phyloP scores from a whole-genome alignment of 208 protist genomes.

The Angomonas deanei region DNA sequence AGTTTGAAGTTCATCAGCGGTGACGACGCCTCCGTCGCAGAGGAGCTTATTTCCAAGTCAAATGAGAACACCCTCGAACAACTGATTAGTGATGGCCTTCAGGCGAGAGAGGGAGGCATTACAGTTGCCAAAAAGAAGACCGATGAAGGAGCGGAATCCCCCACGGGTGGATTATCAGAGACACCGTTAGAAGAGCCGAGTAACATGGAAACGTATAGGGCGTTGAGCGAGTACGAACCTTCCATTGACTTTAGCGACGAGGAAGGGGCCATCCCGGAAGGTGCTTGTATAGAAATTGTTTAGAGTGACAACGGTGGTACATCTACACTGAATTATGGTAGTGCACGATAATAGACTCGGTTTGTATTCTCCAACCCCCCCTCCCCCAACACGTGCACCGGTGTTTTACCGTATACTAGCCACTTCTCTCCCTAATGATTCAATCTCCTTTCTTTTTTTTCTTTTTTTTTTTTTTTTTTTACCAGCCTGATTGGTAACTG shows the following conservation, averaged over 20 bases:
- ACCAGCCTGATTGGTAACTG: neutral
- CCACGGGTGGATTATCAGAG: neutral
- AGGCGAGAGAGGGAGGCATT: neutral
- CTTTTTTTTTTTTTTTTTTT: constrained; percentile 5
- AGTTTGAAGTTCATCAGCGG: constrained; percentile 14
- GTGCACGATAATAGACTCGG: too few species aligned
- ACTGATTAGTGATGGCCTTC: neutral
- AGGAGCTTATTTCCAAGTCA: neutral
- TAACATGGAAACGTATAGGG: constrained; percentile 11
- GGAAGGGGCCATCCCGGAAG: constrained; percentile 15
- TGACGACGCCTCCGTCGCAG: neutral
- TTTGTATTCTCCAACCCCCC: too few species aligned
- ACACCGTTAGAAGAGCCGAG: neutral
- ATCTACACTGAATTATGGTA: too few species aligned
- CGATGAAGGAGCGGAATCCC: neutral
- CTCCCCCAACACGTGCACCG: too few species aligned
- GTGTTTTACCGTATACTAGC: too few species aligned
- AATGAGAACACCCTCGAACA: neutral
- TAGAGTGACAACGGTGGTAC: neutral
- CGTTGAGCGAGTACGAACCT: constrained; percentile 45
- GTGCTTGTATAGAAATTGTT: constrained; percentile 39
- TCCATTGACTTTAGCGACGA: constrained; percentile 57
- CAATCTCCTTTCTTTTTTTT: constrained; percentile 5
- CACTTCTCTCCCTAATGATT: neutral
- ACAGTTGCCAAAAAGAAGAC: too few species aligned